Evolutionary conservation across 179 eudicot genomes (phyloP).

Genomic region (Monotropa hypopitys): DNA sequence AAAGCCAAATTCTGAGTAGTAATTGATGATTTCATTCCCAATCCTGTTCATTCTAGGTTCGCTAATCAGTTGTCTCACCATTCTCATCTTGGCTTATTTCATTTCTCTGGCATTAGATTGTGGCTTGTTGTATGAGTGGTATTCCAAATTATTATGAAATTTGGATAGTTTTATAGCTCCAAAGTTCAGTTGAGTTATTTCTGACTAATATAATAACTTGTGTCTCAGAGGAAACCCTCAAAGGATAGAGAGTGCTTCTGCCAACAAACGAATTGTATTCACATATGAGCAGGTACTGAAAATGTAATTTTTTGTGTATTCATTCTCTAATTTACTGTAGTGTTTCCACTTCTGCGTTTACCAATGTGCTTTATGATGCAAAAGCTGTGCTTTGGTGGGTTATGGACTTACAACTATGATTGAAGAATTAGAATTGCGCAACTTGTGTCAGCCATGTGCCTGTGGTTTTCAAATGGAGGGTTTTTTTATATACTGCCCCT

Average conservation of each 20-base stretch:
- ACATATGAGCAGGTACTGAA: constrained; percentile 83
- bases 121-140: neutral
- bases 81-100: neutral
- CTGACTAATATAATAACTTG: neutral
- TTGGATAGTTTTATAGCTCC: neutral
- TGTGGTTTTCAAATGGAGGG: neutral
- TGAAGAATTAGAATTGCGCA: neutral
- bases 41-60: neutral
- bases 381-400: neutral
- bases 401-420: neutral
- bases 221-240: constrained; percentile 83
- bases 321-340: neutral
- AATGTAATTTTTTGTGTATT: neutral
- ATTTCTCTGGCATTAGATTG: neutral
- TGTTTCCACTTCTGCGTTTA: neutral
- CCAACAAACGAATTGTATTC: constrained; percentile 83
- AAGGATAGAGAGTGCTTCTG: constrained; percentile 68
- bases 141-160: neutral
- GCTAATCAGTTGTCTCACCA: neutral
- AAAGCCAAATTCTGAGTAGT: neutral
- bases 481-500: neutral
- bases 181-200: neutral
- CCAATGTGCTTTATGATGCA: neutral
- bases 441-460: neutral
- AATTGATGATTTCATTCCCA: neutral